Evolutionary conservation across 1,139 yeast species (phyloP), one percentile per base, ranked within the genome.

Genomic region (Blastobotrys persicus): DNA sequence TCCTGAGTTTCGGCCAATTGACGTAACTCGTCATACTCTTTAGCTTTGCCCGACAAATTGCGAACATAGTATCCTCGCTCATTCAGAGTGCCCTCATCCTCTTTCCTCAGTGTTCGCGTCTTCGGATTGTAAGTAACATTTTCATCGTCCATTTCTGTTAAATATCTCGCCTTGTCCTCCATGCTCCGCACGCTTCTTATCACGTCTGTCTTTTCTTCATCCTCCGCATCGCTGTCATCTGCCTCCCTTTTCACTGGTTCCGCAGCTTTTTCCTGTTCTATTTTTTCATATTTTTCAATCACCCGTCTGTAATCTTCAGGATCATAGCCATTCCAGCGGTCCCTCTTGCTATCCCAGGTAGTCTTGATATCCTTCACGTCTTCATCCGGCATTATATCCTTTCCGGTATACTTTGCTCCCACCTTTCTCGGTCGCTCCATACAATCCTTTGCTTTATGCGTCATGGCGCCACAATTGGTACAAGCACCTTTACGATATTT

Each of bases 321-420:
- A 51, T 83, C 83, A 60, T 78, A 83, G 0, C 94, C 94, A 60
- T 79, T 83, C 88, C 92, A 87, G 46, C 87, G 70, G 64, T 87
- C 95, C 50, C 94, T 69, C 56, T 84, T 84, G 14, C 81, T 76
- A 57, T 85, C 95, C 76, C 75, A 48, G 58, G 71, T 52, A 68
- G 75, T 57, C 66, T 70, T 53, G 34, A 66, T 61, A 33, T 64
- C 60, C 47, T 61, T 59, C 12, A 65, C 53, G 20, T 58, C 49
- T 12, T 63, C 68, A 45, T 68, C 66, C 3, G 65, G 59, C 46
- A 56, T 52, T 28, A 63, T 55, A 49, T 63, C 61, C 50, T 56
- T 42, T 18, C 69, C 66, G 32, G 63, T 60, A 59, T 64, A 68
- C 51, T 65, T 68, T 28, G 72, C 71, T 6, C 71, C 71, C n/a